These are phyloP conservation scores for Toxoplasma gondii DNA, from an alignment of 169 alveolate genomes.

Conservation along the genomic window DNA sequence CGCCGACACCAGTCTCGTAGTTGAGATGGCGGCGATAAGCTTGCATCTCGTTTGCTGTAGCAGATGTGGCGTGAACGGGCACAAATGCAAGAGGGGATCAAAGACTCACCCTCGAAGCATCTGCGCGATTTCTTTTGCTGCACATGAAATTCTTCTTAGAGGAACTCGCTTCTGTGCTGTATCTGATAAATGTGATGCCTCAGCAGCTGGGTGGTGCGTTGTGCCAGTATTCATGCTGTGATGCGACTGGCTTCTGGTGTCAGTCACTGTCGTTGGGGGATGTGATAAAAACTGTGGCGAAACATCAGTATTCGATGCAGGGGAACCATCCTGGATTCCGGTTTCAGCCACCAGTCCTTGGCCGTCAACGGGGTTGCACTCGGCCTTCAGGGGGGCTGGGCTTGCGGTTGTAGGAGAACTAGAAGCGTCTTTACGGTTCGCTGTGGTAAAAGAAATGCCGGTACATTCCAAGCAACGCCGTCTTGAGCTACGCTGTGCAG, in stretches of 20 bases:
- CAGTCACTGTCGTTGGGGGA: too few species aligned
- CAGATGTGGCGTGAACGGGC: not conserved
- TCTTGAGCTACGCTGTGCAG: not conserved
- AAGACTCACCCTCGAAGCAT: conserved; percentile 17
- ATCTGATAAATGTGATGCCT: too few species aligned
- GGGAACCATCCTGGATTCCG: too few species aligned
- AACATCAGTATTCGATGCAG: too few species aligned
- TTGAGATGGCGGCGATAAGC: not conserved
- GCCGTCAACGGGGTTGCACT: too few species aligned
- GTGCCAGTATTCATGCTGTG: too few species aligned
- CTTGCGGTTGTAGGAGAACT: not conserved
- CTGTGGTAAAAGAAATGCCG: not conserved
- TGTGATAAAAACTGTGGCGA: too few species aligned
- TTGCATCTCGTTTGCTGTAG: not conserved
- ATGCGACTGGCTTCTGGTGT: too few species aligned
- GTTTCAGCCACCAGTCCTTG: too few species aligned
- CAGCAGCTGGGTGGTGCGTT: too few species aligned
- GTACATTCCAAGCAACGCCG: not conserved
- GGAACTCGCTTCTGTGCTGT: not conserved
- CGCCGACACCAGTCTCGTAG: not conserved
- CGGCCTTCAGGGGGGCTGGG: not conserved
- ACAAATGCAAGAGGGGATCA: not conserved
- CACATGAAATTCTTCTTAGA: not conserved
- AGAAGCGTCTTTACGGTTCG: not conserved
- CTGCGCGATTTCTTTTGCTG: conserved; percentile 3